phyloP scores from a whole-genome alignment of 805 yeast genomes.

The Wickerhamiella brachini region DNA sequence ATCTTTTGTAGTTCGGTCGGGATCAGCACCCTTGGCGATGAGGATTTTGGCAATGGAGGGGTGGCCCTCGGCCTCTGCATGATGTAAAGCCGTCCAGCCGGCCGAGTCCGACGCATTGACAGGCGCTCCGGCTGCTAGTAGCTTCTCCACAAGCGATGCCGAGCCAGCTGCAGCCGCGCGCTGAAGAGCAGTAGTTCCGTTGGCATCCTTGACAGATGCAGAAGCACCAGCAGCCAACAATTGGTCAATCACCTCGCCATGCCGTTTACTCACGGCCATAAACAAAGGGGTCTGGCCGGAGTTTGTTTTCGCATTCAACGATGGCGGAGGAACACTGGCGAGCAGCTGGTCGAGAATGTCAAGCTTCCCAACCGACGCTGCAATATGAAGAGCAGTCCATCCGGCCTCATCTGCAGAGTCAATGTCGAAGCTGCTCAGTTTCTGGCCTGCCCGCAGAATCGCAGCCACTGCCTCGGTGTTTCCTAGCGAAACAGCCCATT shows the following conservation, averaged over 20 bases:
- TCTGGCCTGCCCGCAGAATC: constrained; percentile 28
- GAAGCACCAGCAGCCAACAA: constrained; percentile 50
- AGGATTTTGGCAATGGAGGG: constrained; percentile 58
- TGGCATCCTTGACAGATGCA: constrained; percentile 51
- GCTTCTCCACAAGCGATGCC: constrained; percentile 37
- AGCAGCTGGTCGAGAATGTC: constrained; percentile 35
- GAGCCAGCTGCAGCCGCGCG: constrained; percentile 77
- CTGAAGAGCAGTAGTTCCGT: constrained; percentile 55
- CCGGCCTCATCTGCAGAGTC: constrained; percentile 69
- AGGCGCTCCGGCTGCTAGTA: constrained; percentile 45
- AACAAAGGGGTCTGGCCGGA: constrained; percentile 63
- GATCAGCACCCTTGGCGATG: constrained; percentile 55
- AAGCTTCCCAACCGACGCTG: constrained; percentile 57
- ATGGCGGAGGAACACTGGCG: constrained; percentile 32
- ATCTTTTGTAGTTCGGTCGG: constrained; percentile 31
- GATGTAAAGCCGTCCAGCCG: constrained; percentile 83
- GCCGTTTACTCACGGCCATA: constrained; percentile 60
- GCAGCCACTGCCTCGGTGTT: constrained; percentile 38
- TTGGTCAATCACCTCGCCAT: constrained; percentile 37
- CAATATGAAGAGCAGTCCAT: constrained; percentile 82
- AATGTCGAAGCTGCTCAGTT: constrained; percentile 33
- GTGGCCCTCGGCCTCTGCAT: constrained; percentile 82
- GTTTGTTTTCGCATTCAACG: constrained; percentile 44
- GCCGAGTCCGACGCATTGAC: constrained; percentile 48
- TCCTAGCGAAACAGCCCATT: constrained; percentile 73